phyloP scores from a whole-genome alignment of 208 protist genomes.

The Sergeia podlipaevii region DNA sequence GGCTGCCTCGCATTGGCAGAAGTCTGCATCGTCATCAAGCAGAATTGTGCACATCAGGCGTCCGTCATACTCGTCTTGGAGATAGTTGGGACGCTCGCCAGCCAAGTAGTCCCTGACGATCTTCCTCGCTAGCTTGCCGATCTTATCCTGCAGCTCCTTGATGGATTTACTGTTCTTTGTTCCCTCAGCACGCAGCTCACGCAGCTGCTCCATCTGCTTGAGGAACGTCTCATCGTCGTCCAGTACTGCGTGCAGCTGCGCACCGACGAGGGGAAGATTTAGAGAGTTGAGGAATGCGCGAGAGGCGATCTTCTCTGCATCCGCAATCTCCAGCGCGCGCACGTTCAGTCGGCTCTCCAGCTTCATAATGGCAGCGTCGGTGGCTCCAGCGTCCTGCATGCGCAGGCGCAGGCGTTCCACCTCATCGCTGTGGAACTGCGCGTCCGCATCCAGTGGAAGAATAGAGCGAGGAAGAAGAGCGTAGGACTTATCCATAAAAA shows the following conservation, averaged over 20 bases:
- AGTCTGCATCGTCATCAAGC: constrained; percentile 30
- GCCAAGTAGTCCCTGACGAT: constrained; percentile 12
- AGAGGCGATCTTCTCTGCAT: constrained; percentile 20
- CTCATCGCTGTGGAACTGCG: constrained; percentile 45
- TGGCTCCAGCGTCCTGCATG: constrained; percentile 17
- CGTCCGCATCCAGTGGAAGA: constrained; percentile 53
- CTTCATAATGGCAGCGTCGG: constrained; percentile 22
- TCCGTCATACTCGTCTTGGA: constrained; percentile 29
- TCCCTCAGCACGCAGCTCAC: constrained; percentile 33
- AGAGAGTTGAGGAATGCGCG: constrained; percentile 32
- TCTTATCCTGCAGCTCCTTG: constrained; percentile 31
- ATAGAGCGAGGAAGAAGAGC: constrained; percentile 36
- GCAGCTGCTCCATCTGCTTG: constrained; percentile 40
- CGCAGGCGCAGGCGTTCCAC: constrained; percentile 44
- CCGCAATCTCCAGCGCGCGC: constrained; percentile 46
- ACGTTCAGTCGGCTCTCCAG: constrained; percentile 62
- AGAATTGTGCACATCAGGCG: constrained; percentile 12
- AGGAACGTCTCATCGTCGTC: constrained; percentile 46
- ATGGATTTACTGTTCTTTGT: constrained; percentile 21
- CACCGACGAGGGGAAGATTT: constrained; percentile 30
- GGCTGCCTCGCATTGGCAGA: constrained; percentile 26
- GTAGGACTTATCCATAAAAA: constrained; percentile 49
- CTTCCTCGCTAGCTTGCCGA: constrained; percentile 14
- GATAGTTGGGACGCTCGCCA: constrained; percentile 16
- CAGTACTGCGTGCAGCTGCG: constrained; percentile 42